Evolutionary conservation across 176 grass and related monocot species (phyloP), one percentile per base, ranked within the genome.

Genomic region (Phragmites australis): DNA sequence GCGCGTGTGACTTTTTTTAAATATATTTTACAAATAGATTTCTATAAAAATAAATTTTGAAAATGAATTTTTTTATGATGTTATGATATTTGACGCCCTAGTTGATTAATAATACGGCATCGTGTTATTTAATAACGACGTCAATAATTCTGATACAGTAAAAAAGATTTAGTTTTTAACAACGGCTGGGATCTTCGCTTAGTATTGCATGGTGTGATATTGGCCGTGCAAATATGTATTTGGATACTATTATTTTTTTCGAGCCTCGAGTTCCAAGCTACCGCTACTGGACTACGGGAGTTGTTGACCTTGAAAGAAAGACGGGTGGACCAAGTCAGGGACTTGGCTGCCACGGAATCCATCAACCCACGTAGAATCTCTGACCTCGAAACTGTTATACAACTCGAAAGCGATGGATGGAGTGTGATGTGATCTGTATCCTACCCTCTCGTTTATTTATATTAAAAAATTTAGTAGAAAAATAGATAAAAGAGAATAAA

Each of bases 301-400:
- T 11, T 17, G 15, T n/a, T 61, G 83, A 71, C 65, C 41, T 78
- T 10, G 17, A 15, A 51, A 22, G 25, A 1, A 13, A 16, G 39
- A 21, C 42, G 39, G 21, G 31, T 50, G 44, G 69, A 52, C 43
- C 17, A 26, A 7, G 16, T 29, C 57, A 56, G 7, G 27, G 39
- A 42, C 70, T 86, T 86, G 70, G 70, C 60, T 23, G 78, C 64
- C 72, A 82, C 63, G 64, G 52, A 27, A 80, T 46, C 13, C 17
- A 15, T 45, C 13, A 61, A 63, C 60, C 11, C 49, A 15, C 65
- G n/a, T 40, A 22, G 83, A 70, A 63, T 78, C 54, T 78, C 46
- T 25, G 26, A 19, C 12, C n/a, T 31, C 25, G 40, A 42, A 67
- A 67, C 8, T 42, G 11, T 18, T 19, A 37, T 37, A 37, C n/a